Percentiles rank a stretch among this genome's conserved stretches.
Conservation (phyloP, 768 basidiomycete species). For the Dentipellis sp. region DNA sequence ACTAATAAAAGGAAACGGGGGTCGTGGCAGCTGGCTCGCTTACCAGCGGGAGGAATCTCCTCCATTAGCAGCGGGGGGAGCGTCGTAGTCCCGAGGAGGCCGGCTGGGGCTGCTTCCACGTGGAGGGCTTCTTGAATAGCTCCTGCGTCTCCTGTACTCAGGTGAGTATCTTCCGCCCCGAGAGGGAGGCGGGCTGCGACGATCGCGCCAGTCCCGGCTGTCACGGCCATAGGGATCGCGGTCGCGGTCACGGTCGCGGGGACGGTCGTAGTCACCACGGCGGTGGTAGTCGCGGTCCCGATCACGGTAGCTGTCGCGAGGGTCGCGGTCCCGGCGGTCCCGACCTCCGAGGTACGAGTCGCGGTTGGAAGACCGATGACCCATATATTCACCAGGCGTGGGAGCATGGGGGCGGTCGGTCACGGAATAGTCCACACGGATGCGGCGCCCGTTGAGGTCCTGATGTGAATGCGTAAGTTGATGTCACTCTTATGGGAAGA, state of each 20-base stretch:
- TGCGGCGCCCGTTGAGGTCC: constrained; percentile 92
- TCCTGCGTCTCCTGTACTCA: constrained; percentile 65
- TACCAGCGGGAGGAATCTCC: constrained; percentile 53
- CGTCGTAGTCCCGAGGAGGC: constrained; percentile 33
- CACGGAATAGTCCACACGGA: constrained; percentile 95
- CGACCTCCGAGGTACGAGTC: constrained; percentile 26
- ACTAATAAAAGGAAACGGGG: constrained; percentile 15
- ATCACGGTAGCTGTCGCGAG: constrained; percentile 25
- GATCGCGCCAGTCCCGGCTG: constrained; percentile 69
- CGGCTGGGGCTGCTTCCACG: constrained; percentile 51
- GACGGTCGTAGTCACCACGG: constrained; percentile 21
- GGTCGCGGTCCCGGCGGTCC: constrained; percentile 31
- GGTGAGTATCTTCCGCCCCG: constrained; percentile 66
- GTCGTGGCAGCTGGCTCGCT: constrained; percentile 23
- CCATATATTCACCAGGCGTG: constrained; percentile 98
- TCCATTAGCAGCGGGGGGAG: constrained; percentile 28
- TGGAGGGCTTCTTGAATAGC: constrained; percentile 75
- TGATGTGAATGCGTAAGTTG: constrained; percentile 21
- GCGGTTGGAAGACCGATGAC: constrained; percentile 52
- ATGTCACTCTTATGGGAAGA: no score
- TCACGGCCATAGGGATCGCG: constrained; percentile 58
- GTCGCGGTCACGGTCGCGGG: constrained; percentile 41
- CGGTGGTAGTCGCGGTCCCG: constrained; percentile 36
- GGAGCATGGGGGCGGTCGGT: constrained; percentile 91
- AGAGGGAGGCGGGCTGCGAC: constrained; percentile 62